These are phyloP conservation scores for Chlorella variabilis DNA, from an alignment of 163 green algal species.

Conservation along the genomic window DNA sequence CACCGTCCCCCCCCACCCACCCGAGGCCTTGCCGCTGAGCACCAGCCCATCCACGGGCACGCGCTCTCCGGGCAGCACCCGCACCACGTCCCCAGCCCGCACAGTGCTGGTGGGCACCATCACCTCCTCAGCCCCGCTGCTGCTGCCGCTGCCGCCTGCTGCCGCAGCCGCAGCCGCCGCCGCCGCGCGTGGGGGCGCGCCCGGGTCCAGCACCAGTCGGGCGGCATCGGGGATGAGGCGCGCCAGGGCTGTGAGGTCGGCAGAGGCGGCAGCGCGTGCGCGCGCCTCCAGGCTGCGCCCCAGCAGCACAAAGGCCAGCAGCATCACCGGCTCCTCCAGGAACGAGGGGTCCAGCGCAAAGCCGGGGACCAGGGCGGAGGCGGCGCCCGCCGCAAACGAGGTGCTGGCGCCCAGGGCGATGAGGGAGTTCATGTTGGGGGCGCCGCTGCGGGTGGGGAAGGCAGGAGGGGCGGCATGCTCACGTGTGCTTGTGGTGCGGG, in stretches of 20 bases:
- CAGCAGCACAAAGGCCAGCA: conserved; percentile 97
- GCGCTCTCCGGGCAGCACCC: conserved; percentile 81
- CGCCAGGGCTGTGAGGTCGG: conserved; percentile 84
- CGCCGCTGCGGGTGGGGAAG: conserved; percentile 52
- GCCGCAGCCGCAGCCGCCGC: background rate
- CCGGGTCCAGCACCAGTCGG: conserved; percentile 80
- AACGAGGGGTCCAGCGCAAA: conserved; percentile 75
- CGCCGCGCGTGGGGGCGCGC: conserved; percentile 1
- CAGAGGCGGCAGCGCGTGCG: conserved; percentile 65
- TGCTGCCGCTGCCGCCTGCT: background rate
- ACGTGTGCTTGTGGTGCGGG: background rate
- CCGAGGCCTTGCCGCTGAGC: conserved; percentile 24
- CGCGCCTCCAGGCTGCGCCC: conserved; percentile 85
- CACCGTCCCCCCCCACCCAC: background rate
- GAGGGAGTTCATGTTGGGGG: conserved; percentile 98
- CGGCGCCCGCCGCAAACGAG: conserved; percentile 81
- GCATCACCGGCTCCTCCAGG: conserved; percentile 96
- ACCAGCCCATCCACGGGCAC: conserved; percentile 89
- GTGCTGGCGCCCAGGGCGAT: conserved; percentile 87
- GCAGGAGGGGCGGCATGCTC: too few species aligned
- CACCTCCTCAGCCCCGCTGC: conserved; percentile 33
- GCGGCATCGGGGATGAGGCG: conserved; percentile 80
- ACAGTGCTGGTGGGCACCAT: conserved; percentile 70
- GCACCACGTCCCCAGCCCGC: conserved; percentile 75
- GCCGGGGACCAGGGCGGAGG: conserved; percentile 56